These are phyloP conservation scores for Jacaranda mimosifolia DNA, from an alignment of 257 asterid genomes.

Conservation along the genomic window DNA sequence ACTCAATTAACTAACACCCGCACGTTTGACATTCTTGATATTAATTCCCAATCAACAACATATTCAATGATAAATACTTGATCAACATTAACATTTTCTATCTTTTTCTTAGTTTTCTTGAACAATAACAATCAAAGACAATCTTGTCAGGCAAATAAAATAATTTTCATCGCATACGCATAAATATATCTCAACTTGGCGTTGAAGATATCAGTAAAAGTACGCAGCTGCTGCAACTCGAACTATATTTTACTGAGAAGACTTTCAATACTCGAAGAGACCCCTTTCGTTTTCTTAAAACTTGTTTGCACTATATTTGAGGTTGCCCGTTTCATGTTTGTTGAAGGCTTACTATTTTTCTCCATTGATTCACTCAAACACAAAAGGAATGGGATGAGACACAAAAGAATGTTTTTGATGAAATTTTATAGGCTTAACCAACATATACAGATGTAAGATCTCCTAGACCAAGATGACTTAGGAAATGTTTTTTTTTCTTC, in stretches of 20 bases:
- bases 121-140: too few relatives aligned
- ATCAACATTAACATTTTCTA: too few relatives aligned
- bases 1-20: too few relatives aligned
- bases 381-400: not conserved
- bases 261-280: not conserved
- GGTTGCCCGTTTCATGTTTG: not conserved
- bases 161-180: not conserved
- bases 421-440: too few relatives aligned
- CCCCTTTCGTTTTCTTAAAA: slow-evolving; percentile 12
- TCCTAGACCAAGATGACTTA: too few relatives aligned
- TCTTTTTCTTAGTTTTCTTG: too few relatives aligned
- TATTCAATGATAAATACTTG: too few relatives aligned
- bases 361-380: not conserved
- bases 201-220: slow-evolving; percentile 23
- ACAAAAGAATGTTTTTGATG: not conserved
- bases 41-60: too few relatives aligned
- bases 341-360: not conserved
- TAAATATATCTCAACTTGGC: slow-evolving; percentile 31
- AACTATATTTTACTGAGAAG: slow-evolving; percentile 17
- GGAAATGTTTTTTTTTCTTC: too few relatives aligned
- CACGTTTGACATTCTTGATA: too few relatives aligned
- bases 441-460: too few relatives aligned
- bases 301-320: not conserved
- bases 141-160: too few relatives aligned
- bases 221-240: slow-evolving; percentile 31